Percentiles rank a stretch among this genome's conserved stretches.
These are phyloP conservation scores for Bolboschoenoplectus hybrid DNA, from an alignment of 202 grass and related monocot species.

Conservation along the genomic window DNA sequence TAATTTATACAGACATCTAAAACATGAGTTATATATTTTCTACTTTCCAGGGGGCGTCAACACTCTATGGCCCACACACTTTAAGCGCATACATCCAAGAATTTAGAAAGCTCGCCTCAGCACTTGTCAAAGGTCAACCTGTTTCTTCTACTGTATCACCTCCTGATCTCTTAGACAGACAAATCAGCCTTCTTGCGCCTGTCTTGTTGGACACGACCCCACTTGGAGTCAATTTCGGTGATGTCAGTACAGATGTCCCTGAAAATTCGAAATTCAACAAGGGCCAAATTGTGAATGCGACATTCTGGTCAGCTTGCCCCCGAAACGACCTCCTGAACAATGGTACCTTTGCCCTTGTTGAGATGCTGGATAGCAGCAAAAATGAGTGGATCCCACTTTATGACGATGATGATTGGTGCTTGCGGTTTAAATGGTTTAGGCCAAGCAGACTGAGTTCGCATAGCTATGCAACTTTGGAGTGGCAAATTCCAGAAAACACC, in stretches of 20 bases:
- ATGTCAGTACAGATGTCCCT: conserved; percentile 67
- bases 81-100: conserved; percentile 94
- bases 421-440: conserved; percentile 88
- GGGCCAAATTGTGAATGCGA: conserved; percentile 67
- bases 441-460: conserved; percentile 61
- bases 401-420: conserved; percentile 87
- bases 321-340: conserved; percentile 87
- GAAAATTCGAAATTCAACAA: conserved; percentile 70
- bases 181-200: conserved; percentile 78
- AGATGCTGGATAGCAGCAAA: conserved; percentile 55
- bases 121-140: conserved; percentile 59
- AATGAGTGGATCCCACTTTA: conserved; percentile 71
- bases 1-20: conserved; percentile 15
- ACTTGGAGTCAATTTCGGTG: conserved; percentile 66
- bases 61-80: conserved; percentile 90
- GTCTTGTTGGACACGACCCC: conserved; percentile 77
- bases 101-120: conserved; percentile 83
- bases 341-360: conserved; percentile 77
- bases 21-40: conserved; percentile 36
- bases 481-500: conserved; percentile 73
- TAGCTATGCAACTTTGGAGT: conserved; percentile 79
- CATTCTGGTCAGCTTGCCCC: conserved; percentile 91
- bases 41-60: conserved; percentile 77
- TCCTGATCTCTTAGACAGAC: conserved; percentile 82
- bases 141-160: conserved; percentile 57